These are phyloP conservation scores for Venturia nashicola DNA, from an alignment of 2,329 filamentous ascomycete genomes.

Conservation along the genomic window DNA sequence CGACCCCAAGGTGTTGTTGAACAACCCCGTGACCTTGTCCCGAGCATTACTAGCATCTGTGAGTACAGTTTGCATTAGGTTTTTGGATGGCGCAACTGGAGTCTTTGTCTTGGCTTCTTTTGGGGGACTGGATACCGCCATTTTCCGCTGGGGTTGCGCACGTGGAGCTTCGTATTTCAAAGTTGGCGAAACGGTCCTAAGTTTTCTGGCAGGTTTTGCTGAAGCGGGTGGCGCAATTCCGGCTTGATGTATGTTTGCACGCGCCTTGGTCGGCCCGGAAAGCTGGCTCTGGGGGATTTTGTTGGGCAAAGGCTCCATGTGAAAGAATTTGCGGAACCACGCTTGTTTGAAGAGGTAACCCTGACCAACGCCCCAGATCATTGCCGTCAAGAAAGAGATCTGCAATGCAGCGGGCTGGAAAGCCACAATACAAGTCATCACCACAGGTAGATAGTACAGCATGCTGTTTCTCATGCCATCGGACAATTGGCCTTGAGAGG, in stretches of 20 bases:
- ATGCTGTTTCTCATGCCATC: conserved; percentile 15
- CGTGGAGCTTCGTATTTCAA: not conserved
- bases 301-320: conserved; percentile 21
- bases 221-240: not conserved
- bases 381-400: conserved; percentile 46
- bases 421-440: conserved; percentile 42
- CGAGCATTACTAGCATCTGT: no score
- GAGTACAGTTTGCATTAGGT: not conserved
- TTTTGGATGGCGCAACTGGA: not conserved
- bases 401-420: conserved; percentile 47
- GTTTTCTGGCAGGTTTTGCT: not conserved
- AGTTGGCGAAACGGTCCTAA: not conserved
- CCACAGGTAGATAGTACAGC: conserved; percentile 36
- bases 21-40: no score
- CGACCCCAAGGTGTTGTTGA: not conserved
- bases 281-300: conserved; percentile 13
- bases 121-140: not conserved
- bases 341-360: conserved; percentile 25
- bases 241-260: not conserved
- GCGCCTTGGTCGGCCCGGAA: not conserved
- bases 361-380: conserved; percentile 27
- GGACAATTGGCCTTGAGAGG: conserved; percentile 23
- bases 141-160: not conserved
- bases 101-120: not conserved
- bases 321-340: conserved; percentile 24